Conservation (phyloP, 2,329 filamentous ascomycete genomes). For the Ciborinia camelliae region DNA sequence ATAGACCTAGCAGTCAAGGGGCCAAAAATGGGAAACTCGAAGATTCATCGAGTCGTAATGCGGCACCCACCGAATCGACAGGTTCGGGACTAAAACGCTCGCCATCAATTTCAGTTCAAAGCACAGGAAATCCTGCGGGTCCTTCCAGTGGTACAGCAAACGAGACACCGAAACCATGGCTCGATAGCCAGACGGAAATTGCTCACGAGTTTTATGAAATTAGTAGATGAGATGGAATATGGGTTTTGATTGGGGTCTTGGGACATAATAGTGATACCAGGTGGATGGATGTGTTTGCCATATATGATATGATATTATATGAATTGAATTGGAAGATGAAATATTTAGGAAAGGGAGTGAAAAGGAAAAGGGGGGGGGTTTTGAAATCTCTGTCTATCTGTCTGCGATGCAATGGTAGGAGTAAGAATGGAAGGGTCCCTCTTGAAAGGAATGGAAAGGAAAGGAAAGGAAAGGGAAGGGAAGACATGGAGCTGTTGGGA, state of each 20-base stretch:
- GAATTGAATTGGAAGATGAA: constrained; percentile 3
- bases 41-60: constrained; percentile 17
- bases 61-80: background rate
- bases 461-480: too few species aligned
- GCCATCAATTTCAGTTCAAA: background rate
- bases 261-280: constrained; percentile 13
- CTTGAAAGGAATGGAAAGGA: background rate
- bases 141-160: background rate
- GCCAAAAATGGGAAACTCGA: constrained; percentile 27
- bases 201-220: constrained; percentile 9
- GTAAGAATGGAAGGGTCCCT: background rate
- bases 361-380: background rate
- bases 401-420: constrained; percentile 1
- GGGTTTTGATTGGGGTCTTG: background rate
- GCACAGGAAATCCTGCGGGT: background rate
- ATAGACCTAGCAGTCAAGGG: constrained; percentile 33
- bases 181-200: background rate
- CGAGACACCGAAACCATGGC: background rate
- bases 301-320: constrained; percentile 12
- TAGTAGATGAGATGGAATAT: constrained; percentile 4
- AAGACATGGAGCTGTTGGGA: background rate
- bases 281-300: constrained; percentile 10
- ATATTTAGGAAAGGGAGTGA: constrained; percentile 7
- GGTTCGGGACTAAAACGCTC: background rate
- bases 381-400: background rate